Conservation (phyloP, 2,329 filamentous ascomycete species). For the Leptographium galeiforme region DNA sequence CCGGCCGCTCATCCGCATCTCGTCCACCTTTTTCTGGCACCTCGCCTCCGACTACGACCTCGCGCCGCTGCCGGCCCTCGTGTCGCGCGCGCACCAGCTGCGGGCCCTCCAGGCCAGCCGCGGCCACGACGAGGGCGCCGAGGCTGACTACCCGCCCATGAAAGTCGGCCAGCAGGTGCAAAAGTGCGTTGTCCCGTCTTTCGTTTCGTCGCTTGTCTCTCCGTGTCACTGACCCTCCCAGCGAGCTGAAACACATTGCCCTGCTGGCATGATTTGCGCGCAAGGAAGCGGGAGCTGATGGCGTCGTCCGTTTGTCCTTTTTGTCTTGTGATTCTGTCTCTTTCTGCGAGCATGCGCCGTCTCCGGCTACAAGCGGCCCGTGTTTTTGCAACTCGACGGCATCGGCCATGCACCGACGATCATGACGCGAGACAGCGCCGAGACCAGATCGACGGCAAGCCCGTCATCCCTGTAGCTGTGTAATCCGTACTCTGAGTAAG, state of each 20-base stretch:
- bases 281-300: too few relatives aligned
- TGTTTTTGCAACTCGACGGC: too few relatives aligned
- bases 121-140: conserved; percentile 40
- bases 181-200: conserved; percentile 25
- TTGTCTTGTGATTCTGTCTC: too few relatives aligned
- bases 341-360: too few relatives aligned
- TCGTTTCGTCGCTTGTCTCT: not conserved
- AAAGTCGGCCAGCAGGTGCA: conserved; percentile 48
- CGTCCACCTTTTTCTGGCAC: conserved; percentile 49
- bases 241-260: conserved; percentile 39
- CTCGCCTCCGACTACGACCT: conserved; percentile 43
- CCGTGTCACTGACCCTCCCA: conserved; percentile 4
- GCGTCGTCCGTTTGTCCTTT: too few relatives aligned
- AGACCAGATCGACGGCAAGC: too few relatives aligned
- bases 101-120: conserved; percentile 31
- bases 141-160: conserved; percentile 33
- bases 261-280: conserved; percentile 26
- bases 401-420: too few relatives aligned
- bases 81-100: conserved; percentile 28
- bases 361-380: too few relatives aligned
- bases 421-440: too few relatives aligned
- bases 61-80: conserved; percentile 34
- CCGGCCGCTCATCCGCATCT: conserved; percentile 41
- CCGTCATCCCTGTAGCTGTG: too few relatives aligned
- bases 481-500: too few relatives aligned